Evolutionary conservation across 176 grass and related monocot species (phyloP), one percentile per base, ranked within the genome.

Genomic region (Triticum dicoccoides): DNA sequence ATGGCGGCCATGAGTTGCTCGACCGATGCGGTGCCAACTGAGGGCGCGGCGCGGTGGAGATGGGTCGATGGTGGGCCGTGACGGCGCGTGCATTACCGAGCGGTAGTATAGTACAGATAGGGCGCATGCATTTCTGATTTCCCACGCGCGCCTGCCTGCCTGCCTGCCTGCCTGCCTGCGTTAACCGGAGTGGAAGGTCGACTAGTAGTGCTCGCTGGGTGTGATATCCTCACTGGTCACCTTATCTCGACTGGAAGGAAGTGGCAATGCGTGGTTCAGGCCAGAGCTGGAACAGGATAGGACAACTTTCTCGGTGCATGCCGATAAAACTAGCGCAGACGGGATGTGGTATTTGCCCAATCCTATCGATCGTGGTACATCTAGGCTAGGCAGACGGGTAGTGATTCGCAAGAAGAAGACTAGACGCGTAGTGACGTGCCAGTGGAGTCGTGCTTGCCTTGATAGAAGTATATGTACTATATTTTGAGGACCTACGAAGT

Each of bases 191-290:
- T 72, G 67, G 21, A 27, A 52, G 17, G 27, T 29, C 17, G 33
- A 1, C 8, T 21, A 0, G 17, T 44, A 83, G 82, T 56, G 75
- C 75, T 78, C 65, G 64, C 75, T 69, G 23, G 11, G 32, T 79
- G 65, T 45, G 71, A 74, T 73, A 8, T 59, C 17, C 6, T 20
- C 0, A 2, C 37, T 2, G n/a, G 59, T 37, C 29, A 70, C 51
- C 84, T 86, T 86, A 86, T 86, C 84, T 7, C 24, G 10, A 59
- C 49, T 25, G 5, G n/a, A 78, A 78, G 9, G n/a, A 78, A 79
- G 84, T 86, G 84, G 74, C 33, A 4, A 69, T 25, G 62, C n/a
- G 12, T 68, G 70, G 38, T 73, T 25, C 17, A 70, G 68, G 70
- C 33, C 0, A 11, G 61, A 62, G 61, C 9, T 18, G 1, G 15